Percentiles rank a stretch among this genome's conserved stretches.
These are phyloP conservation scores for Lagenaria siceraria DNA, from an alignment of 306 rosid genomes.

Conservation along the genomic window DNA sequence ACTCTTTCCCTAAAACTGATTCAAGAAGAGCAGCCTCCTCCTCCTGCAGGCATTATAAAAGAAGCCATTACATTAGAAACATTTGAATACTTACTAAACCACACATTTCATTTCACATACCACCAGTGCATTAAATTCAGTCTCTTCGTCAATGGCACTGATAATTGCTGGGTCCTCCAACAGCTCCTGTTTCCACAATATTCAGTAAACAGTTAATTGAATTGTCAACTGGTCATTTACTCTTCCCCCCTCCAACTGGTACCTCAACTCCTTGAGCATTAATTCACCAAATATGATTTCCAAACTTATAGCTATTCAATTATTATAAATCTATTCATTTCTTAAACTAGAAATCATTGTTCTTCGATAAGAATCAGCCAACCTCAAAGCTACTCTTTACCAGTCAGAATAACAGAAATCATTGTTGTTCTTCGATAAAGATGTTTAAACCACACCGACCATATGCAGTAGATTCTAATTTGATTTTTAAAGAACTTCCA, in stretches of 20 bases:
- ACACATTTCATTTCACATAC: conserved; percentile 32
- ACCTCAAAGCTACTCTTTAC: background rate
- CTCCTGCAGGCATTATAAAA: conserved; percentile 38
- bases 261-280: background rate
- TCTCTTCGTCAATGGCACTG: conserved; percentile 82
- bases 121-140: conserved; percentile 91
- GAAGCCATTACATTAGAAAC: background rate
- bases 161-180: conserved; percentile 71
- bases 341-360: background rate
- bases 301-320: background rate
- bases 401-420: background rate
- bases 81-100: background rate
- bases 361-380: background rate
- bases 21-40: conserved; percentile 86
- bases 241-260: background rate
- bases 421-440: background rate
- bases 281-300: background rate
- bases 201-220: background rate
- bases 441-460: background rate
- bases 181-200: conserved; percentile 48
- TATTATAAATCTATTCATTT: background rate
- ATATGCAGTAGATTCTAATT: background rate
- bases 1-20: conserved; percentile 59
- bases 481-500: background rate
- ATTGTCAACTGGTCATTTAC: background rate